A percentile compares a stretch with the other conserved stretches of the same genome.
Conservation (phyloP, 2,329 filamentous ascomycete species). For the Teratosphaeria zuluensis region DNA sequence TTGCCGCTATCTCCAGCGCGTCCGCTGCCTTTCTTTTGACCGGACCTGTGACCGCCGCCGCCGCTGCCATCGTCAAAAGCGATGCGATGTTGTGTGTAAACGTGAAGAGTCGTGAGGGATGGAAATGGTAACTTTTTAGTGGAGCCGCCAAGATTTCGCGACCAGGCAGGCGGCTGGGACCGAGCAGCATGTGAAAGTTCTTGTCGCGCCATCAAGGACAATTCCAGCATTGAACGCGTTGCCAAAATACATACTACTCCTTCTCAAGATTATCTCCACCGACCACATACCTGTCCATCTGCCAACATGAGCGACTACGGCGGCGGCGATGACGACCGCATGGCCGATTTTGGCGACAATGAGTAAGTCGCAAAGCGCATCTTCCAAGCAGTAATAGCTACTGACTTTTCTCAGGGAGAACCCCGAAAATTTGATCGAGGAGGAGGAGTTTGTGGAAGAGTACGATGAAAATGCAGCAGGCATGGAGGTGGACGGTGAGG, state of each 20-base stretch:
- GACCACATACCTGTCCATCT: neutral
- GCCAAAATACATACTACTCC: neutral
- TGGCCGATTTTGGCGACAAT: constrained; percentile 25
- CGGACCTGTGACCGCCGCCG: neutral
- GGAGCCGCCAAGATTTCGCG: neutral
- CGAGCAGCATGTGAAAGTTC: constrained; percentile 3
- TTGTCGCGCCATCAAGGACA: neutral
- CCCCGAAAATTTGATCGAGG: constrained; percentile 29
- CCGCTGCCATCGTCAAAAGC: neutral
- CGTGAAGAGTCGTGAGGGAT: neutral
- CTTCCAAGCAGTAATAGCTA: neutral
- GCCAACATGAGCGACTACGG: constrained; percentile 36
- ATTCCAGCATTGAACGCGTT: neutral
- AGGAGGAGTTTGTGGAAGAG: constrained; percentile 47
- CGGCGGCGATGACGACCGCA: constrained; percentile 28
- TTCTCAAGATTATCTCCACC: neutral
- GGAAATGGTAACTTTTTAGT: neutral
- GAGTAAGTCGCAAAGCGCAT: constrained; percentile 15
- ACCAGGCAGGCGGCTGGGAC: neutral
- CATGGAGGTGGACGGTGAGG: constrained; percentile 11
- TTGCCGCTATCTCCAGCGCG: neutral
- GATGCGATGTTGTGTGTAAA: neutral
- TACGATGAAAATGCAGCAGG: constrained; percentile 39
- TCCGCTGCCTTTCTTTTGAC: constrained; percentile 1
- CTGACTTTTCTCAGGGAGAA: constrained; percentile 17